Evolutionary conservation across 108 stramenopile species (phyloP).

Genomic region (Cyclotella atomus): DNA sequence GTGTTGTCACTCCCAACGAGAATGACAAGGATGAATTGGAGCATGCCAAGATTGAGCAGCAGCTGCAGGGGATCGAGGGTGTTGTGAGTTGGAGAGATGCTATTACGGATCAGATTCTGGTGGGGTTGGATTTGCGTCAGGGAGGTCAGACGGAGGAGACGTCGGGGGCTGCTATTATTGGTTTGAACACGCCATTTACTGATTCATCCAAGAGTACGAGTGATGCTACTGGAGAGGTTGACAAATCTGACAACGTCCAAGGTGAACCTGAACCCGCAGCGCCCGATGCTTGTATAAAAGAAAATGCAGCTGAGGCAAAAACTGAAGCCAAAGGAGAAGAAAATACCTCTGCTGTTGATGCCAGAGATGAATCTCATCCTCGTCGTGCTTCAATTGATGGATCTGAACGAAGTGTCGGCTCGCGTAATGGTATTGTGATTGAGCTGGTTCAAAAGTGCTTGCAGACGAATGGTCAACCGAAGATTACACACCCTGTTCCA

Average conservation of each 20-base stretch:
- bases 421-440: neutral
- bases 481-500: neutral
- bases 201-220: neutral
- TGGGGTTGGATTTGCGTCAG: neutral
- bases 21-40: neutral
- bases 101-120: slow-evolving; percentile 9
- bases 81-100: neutral
- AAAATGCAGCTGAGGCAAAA: neutral
- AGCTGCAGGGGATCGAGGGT: too few species aligned
- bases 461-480: neutral
- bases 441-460: neutral
- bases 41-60: neutral
- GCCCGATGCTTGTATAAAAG: neutral
- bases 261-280: neutral
- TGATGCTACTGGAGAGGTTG: neutral
- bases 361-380: neutral
- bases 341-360: neutral
- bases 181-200: neutral
- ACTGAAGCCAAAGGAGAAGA: neutral
- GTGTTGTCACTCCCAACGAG: neutral
- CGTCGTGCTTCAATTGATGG: neutral
- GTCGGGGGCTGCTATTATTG: too few species aligned
- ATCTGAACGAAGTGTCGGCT: neutral
- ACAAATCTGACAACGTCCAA: neutral
- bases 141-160: neutral